phyloP scores from a whole-genome alignment of 1,139 yeast species.

The Zygoascus sp. region DNA sequence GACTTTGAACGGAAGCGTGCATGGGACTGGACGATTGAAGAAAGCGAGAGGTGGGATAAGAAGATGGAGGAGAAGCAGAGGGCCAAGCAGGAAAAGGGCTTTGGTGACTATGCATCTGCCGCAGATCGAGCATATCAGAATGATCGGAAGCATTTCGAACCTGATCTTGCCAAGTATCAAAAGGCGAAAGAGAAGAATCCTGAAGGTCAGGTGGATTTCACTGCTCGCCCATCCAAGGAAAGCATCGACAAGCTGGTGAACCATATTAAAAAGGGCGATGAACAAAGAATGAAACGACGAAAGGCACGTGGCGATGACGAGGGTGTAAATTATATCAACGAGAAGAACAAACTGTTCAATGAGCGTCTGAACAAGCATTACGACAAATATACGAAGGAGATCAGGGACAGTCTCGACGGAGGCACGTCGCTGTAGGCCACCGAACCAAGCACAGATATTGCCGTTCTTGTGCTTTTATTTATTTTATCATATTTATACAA shows the following conservation, averaged over 20 bases:
- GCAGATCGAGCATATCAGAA: conserved; percentile 55
- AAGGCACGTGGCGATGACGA: conserved; percentile 35
- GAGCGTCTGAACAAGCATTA: conserved; percentile 59
- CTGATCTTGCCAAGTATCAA: conserved; percentile 45
- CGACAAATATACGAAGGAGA: conserved; percentile 44
- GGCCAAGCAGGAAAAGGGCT: conserved; percentile 24
- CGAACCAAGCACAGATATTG: neutral
- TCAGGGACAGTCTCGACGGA: conserved; percentile 40
- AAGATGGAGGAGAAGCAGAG: conserved; percentile 34
- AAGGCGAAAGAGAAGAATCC: conserved; percentile 31
- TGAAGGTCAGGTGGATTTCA: conserved; percentile 23
- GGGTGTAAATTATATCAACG: conserved; percentile 50
- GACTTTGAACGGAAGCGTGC: conserved; percentile 44
- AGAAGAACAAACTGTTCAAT: conserved; percentile 75
- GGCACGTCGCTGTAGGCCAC: conserved; percentile 35
- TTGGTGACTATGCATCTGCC: conserved; percentile 44
- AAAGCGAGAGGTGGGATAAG: conserved; percentile 62
- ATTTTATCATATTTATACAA: neutral
- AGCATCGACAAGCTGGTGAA: conserved; percentile 42
- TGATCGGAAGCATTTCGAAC: conserved; percentile 39
- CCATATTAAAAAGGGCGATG: conserved; percentile 37
- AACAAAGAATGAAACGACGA: conserved; percentile 37
- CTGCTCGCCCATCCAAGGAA: conserved; percentile 37
- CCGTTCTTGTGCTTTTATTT: neutral
- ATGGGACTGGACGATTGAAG: conserved; percentile 63